Base-by-base conservation (phyloP, 257 asterid species). In the Nicotiana attenuata region DNA sequence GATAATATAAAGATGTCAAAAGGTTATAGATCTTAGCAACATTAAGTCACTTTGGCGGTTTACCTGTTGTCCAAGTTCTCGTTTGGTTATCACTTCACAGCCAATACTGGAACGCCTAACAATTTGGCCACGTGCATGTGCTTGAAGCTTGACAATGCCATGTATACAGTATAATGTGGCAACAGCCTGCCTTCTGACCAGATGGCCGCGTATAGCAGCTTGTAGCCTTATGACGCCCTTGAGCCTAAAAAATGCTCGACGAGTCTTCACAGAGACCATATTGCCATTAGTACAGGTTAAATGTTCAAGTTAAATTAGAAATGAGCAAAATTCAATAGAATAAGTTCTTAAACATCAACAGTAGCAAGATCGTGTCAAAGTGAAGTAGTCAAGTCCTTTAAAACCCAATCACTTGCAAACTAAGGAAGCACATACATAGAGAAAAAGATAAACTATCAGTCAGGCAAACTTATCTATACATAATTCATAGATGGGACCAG, bases 131-230 rank as follows among this genome's bases (percentile, higher is more conserved):
- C 90, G 87, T 78, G 80, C 83, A 80, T 76, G 82, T 65, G 90
- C 89, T 81, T 88, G 90, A 69, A 88, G 82, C 85, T 82, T 88
- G 52, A 88, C 89, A 66, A 88, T 84, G 35, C 90, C 85, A 64
- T 84, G 87, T 38, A 84, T 56, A 60, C 85, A 85, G 77, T 82
- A 64, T 50, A 85, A 61, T 65, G 90, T 84, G 16, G 90, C 81
- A 77, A 84, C 86, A 85, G 89, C 90, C 80, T 85, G 90, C 86
- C 89, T 85, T 68, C 87, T 82, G 26, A 88, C 90, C 78, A 88
- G 66, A 80, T 76, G 81, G 22, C 90, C 89, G 61, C 90, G 90
- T 28, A 85, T 82, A 55, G 85, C 61, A 53, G 89, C 89, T 86
- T 88, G 90, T 5, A 88, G 80, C 82, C 63, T 80, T 73, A 67